Evolutionary conservation across 768 basidiomycete genomes (phyloP).

Genomic region (Rhodotorula graminis): DNA sequence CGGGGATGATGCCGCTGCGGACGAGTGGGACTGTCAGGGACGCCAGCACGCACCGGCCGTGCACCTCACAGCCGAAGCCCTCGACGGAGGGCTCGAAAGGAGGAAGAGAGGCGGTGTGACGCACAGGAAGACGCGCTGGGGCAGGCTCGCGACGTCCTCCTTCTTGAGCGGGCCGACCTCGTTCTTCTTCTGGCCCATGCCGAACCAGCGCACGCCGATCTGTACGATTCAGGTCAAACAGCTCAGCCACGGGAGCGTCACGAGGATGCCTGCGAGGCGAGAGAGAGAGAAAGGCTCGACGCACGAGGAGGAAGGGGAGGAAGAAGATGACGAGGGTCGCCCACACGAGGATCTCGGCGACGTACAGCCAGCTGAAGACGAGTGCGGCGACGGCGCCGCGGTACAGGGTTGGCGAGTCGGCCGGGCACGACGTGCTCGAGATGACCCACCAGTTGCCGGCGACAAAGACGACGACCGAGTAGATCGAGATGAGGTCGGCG

Average conservation of each 20-base stretch:
- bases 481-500: constrained; percentile 18
- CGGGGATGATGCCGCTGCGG: neutral
- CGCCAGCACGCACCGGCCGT: too few relatives aligned
- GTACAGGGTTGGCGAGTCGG: constrained; percentile 28
- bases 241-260: too few relatives aligned
- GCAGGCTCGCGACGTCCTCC: constrained; percentile 36
- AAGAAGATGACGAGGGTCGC: constrained; percentile 40
- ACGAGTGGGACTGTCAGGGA: rapidly evolving
- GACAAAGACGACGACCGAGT: constrained; percentile 22
- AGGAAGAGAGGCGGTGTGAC: neutral
- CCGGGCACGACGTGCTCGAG: constrained; percentile 1
- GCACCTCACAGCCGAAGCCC: too few relatives aligned
- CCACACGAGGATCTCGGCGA: constrained; percentile 38
- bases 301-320: constrained; percentile 36
- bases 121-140: constrained; percentile 18
- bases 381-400: constrained; percentile 30
- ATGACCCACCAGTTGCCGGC: constrained; percentile 37
- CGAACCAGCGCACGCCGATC: constrained; percentile 34
- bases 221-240: neutral
- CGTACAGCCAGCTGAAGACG: constrained; percentile 34
- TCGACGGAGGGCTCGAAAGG: too few relatives aligned
- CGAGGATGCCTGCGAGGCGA: neutral
- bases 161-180: constrained; percentile 40
- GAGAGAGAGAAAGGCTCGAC: neutral
- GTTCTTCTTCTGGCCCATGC: constrained; percentile 36